These are phyloP conservation scores for Vigna nakashimae DNA, from an alignment of 306 rosid species.

Conservation along the genomic window DNA sequence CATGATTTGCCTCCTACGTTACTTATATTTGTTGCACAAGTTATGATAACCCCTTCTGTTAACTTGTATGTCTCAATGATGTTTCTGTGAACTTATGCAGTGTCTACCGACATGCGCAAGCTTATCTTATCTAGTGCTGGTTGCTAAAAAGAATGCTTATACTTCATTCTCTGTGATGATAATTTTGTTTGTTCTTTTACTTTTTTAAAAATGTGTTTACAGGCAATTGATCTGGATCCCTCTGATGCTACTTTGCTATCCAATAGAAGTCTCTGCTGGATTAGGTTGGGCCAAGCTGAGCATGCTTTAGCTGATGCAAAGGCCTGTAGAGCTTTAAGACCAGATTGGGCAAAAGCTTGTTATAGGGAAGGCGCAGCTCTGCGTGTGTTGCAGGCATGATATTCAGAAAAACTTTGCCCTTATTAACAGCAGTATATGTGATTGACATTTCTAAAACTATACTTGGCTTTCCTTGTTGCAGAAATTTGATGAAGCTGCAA, in stretches of 20 bases:
- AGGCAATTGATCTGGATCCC: constrained; percentile 90
- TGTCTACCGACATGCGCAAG: constrained; percentile 23
- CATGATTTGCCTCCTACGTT: constrained; percentile 32
- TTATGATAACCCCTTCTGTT: constrained; percentile 18
- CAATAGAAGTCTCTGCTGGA: constrained; percentile 95
- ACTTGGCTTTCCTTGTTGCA: constrained; percentile 49
- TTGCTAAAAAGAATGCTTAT: constrained; percentile 10
- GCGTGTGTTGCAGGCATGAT: constrained; percentile 82
- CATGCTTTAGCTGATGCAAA: constrained; percentile 91
- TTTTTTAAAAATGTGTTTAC: constrained; percentile 40
- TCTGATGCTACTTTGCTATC: constrained; percentile 71
- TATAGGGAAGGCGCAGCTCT: constrained; percentile 97
- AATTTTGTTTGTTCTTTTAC: background rate
- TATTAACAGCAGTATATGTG: constrained; percentile 24
- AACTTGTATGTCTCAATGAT: background rate
- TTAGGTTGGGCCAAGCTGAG: constrained; percentile 85
- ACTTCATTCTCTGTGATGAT: constrained; percentile 16
- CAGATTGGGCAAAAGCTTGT: constrained; percentile 97
- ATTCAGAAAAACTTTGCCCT: constrained; percentile 22
- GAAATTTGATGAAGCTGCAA: constrained; percentile 98
- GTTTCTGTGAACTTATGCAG: constrained; percentile 11
- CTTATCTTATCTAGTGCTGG: constrained; percentile 9
- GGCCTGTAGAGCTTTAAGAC: constrained; percentile 79
- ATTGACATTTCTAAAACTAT: constrained; percentile 35
- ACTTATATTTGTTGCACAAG: constrained; percentile 8